A percentile compares a stretch with the other conserved stretches of the same genome.
These are phyloP conservation scores for Lentinula detonsa DNA, from an alignment of 768 basidiomycete species.

Conservation along the genomic window DNA sequence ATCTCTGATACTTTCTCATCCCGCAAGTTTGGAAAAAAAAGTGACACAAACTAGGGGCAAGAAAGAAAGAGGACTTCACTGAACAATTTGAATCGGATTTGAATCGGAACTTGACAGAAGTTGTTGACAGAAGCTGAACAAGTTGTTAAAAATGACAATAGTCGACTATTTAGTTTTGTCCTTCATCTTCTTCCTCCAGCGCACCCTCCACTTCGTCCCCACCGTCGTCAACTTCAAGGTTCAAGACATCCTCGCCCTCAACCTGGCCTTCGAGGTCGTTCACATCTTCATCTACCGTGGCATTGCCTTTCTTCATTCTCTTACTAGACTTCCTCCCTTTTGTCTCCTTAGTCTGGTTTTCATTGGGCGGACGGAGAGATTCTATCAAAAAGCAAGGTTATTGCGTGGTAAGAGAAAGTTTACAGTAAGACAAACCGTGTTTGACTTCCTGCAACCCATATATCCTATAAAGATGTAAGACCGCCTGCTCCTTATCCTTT, in stretches of 20 bases:
- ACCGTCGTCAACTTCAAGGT: background rate
- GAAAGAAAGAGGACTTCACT: too few species aligned
- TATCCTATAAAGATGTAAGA: conserved; percentile 76
- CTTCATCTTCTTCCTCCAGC: background rate
- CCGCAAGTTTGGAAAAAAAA: too few species aligned
- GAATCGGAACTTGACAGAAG: too few species aligned
- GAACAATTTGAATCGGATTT: too few species aligned
- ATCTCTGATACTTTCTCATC: too few species aligned
- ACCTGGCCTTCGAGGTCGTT: background rate
- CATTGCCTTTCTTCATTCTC: conserved; percentile 14
- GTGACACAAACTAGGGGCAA: too few species aligned
- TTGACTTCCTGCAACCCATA: conserved; percentile 67
- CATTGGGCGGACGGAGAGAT: conserved; percentile 37
- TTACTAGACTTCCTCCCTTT: conserved; percentile 39
- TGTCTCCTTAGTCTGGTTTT: conserved; percentile 35
- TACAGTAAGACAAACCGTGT: conserved; percentile 31
- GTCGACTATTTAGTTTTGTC: too few species aligned
- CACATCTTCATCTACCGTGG: background rate
- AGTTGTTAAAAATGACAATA: too few species aligned
- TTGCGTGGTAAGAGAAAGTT: background rate
- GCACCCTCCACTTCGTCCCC: background rate
- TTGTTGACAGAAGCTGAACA: too few species aligned
- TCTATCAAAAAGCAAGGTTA: conserved; percentile 17
- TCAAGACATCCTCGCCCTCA: background rate
- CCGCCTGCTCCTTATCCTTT: conserved; percentile 92